phyloP scores from a whole-genome alignment of 805 yeast genomes.

The Kluyveromyces starmeri region DNA sequence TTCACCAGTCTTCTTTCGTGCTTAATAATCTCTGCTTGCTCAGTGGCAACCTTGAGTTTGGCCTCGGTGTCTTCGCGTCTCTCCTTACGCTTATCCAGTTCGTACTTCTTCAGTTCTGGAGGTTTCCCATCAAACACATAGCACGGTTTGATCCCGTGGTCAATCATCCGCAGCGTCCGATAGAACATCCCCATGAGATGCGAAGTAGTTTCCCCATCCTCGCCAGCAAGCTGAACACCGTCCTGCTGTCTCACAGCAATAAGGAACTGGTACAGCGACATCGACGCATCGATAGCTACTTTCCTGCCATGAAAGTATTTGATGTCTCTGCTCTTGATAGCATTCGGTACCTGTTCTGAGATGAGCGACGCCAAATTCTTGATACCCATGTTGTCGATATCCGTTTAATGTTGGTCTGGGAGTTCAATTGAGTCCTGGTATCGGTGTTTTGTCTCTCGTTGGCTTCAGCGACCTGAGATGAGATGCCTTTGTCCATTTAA shows the following conservation, averaged over 20 bases:
- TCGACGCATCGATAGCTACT: conserved; percentile 94
- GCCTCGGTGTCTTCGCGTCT: conserved; percentile 78
- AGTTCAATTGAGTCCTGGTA: too few relatives aligned
- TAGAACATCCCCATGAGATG: conserved; percentile 96
- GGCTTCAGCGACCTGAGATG: too few relatives aligned
- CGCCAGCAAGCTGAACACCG: conserved; percentile 86
- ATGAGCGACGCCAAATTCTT: conserved; percentile 81
- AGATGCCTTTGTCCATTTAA: too few relatives aligned
- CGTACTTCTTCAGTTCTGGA: conserved; percentile 88
- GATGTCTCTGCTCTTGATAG: conserved; percentile 70
- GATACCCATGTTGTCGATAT: conserved; percentile 47
- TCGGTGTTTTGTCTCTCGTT: too few relatives aligned
- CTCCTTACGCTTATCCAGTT: conserved; percentile 74
- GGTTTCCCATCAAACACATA: conserved; percentile 98
- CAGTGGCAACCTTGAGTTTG: conserved; percentile 64
- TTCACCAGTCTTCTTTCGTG: conserved; percentile 78
- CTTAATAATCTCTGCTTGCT: conserved; percentile 63
- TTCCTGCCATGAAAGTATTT: conserved; percentile 85
- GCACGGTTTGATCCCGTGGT: conserved; percentile 90
- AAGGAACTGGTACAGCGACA: conserved; percentile 92
- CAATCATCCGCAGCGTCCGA: conserved; percentile 82
- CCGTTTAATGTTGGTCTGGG: too few relatives aligned
- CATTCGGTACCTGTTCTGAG: conserved; percentile 81
- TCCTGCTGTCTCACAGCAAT: conserved; percentile 96
- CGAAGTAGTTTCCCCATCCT: conserved; percentile 85